Evolutionary conservation across 176 grass and related monocot genomes (phyloP).

Genomic region (Secale cereale): DNA sequence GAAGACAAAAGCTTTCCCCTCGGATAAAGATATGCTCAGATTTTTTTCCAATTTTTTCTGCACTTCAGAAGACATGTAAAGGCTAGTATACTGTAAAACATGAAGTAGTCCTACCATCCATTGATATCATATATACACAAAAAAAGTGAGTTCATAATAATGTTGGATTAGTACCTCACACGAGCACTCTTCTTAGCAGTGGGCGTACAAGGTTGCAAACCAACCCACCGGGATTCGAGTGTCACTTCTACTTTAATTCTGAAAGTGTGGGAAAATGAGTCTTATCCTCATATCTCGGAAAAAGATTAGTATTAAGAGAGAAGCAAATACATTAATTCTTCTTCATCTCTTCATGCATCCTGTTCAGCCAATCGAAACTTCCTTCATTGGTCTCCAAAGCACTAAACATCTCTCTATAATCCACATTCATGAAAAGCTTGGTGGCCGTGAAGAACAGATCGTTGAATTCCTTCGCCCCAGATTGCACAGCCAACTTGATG

Average conservation of each 20-base stretch:
- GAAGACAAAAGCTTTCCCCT: background rate
- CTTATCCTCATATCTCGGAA: background rate
- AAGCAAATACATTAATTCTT: conserved; percentile 4
- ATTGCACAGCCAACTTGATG: conserved; percentile 5
- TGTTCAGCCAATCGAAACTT: background rate
- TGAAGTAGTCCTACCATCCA: background rate
- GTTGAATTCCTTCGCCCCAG: conserved; percentile 8
- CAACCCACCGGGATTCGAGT: background rate
- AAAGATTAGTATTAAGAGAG: background rate
- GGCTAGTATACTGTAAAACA: background rate
- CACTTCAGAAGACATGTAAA: background rate
- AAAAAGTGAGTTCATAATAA: background rate
- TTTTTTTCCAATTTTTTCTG: background rate
- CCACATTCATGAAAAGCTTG: conserved; percentile 9
- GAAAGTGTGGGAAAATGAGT: background rate
- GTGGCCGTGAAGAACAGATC: conserved; percentile 6
- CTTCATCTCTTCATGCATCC: conserved; percentile 16
- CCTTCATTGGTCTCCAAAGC: conserved; percentile 12
- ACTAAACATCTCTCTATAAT: conserved; percentile 8
- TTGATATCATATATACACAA: background rate
- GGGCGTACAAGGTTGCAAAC: background rate
- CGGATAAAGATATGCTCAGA: background rate
- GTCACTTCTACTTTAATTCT: background rate
- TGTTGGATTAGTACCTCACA: background rate
- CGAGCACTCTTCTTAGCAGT: background rate